These are phyloP conservation scores for Teunomyces kruisii DNA, from an alignment of 805 yeast genomes.

Conservation along the genomic window DNA sequence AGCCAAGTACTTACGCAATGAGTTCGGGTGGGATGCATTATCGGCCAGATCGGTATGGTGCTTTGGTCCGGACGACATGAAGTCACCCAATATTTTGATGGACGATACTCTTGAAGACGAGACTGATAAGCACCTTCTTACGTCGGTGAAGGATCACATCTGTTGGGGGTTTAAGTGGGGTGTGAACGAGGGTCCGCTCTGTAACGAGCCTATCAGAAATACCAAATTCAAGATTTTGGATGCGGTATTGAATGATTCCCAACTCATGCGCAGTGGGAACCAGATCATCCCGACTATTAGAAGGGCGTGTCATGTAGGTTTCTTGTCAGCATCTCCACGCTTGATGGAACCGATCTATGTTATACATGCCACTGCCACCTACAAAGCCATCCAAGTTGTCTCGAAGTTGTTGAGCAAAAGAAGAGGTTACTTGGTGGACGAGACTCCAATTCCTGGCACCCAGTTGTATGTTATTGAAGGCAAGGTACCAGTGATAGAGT, in stretches of 20 bases:
- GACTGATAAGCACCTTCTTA: slow-evolving; percentile 54
- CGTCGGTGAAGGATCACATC: slow-evolving; percentile 52
- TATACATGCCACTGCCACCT: slow-evolving; percentile 56
- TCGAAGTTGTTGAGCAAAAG: slow-evolving; percentile 54
- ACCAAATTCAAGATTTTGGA: slow-evolving; percentile 72
- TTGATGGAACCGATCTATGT: slow-evolving; percentile 80
- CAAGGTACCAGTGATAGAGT: slow-evolving; percentile 81
- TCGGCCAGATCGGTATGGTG: slow-evolving; percentile 83
- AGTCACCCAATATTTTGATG: slow-evolving; percentile 50
- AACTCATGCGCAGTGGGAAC: slow-evolving; percentile 52
- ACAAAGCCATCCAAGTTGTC: slow-evolving; percentile 47
- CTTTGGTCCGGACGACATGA: slow-evolving; percentile 50
- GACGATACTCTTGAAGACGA: slow-evolving; percentile 77
- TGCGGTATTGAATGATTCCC: slow-evolving; percentile 49
- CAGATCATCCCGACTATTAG: slow-evolving; percentile 82
- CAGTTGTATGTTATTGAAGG: slow-evolving; percentile 63
- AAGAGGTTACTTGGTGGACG: slow-evolving; percentile 58
- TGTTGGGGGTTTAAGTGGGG: slow-evolving; percentile 84
- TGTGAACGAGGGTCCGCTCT: slow-evolving; percentile 83
- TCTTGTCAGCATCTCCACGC: slow-evolving; percentile 74
- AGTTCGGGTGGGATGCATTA: slow-evolving; percentile 78
- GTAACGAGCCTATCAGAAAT: slow-evolving; percentile 76
- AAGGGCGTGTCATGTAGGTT: slow-evolving; percentile 79
- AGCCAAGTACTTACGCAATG: slow-evolving; percentile 53
- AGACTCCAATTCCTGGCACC: slow-evolving; percentile 68